phyloP scores from a whole-genome alignment of 176 grass and related monocot genomes.

The Cenchrus americanus region DNA sequence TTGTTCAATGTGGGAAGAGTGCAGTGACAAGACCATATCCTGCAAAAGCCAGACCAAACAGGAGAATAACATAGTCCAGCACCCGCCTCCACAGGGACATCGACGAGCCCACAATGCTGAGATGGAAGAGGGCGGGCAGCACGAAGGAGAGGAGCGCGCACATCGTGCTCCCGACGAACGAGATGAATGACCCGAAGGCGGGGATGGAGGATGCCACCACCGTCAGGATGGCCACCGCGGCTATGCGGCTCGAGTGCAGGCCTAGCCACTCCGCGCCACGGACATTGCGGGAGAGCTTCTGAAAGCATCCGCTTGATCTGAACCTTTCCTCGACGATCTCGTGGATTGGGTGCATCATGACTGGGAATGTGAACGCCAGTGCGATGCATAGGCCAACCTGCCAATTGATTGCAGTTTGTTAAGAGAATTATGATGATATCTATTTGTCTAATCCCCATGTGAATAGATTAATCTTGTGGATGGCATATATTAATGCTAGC shows the following conservation, averaged over 20 bases:
- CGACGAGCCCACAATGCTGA: conserved; percentile 63
- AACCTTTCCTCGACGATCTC: conserved; percentile 76
- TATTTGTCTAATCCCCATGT: not conserved
- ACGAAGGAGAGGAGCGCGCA: conserved; percentile 84
- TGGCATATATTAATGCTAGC: not conserved
- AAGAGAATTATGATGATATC: not conserved
- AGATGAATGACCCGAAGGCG: conserved; percentile 73
- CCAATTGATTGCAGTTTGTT: conserved; percentile 18
- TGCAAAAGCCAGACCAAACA: conserved; percentile 68
- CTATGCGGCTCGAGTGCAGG: conserved; percentile 62
- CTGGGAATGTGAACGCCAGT: conserved; percentile 84
- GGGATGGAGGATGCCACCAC: conserved; percentile 78
- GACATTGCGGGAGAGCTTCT: conserved; percentile 44
- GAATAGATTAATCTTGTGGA: not conserved
- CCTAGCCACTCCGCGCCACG: conserved; percentile 40
- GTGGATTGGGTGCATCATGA: conserved; percentile 94
- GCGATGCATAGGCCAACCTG: conserved; percentile 91
- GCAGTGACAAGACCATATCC: conserved; percentile 55
- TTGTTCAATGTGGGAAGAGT: conserved; percentile 21
- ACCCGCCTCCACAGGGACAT: conserved; percentile 50
- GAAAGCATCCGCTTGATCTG: conserved; percentile 59
- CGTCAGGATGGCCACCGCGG: conserved; percentile 45
- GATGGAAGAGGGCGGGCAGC: conserved; percentile 71
- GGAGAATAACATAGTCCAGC: conserved; percentile 63
- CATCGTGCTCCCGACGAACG: conserved; percentile 89